Conservation (phyloP, 2,329 filamentous ascomycete genomes). For the Claviceps africana region DNA sequence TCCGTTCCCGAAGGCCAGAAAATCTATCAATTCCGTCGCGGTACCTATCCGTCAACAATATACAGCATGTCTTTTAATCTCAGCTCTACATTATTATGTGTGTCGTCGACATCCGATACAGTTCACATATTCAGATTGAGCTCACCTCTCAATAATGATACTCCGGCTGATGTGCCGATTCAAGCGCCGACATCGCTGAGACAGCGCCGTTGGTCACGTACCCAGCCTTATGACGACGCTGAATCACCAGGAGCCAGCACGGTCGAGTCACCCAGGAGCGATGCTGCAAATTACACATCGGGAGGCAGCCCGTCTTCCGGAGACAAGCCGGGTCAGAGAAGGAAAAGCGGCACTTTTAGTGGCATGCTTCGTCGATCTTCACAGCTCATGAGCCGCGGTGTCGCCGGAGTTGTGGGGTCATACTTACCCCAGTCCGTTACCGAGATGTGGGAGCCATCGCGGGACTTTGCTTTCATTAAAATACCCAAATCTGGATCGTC, state of each 20-base stretch:
- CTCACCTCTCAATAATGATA: slow-evolving; percentile 27
- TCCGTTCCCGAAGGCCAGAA: slow-evolving; percentile 83
- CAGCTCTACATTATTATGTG: slow-evolving; percentile 80
- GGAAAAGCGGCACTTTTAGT: slow-evolving; percentile 64
- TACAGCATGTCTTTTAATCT: slow-evolving; percentile 99
- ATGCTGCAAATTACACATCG: slow-evolving; percentile 25
- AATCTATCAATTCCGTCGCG: slow-evolving; percentile 87
- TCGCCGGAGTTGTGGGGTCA: slow-evolving; percentile 78
- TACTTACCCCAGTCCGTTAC: slow-evolving; percentile 89
- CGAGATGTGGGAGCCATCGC: slow-evolving; percentile 91
- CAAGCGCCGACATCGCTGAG: slow-evolving; percentile 27
- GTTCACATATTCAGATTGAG: slow-evolving; percentile 87
- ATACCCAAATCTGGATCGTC: slow-evolving; percentile 48
- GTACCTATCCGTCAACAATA: slow-evolving; percentile 89
- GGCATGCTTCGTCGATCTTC: slow-evolving; percentile 89
- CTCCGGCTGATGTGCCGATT: slow-evolving; percentile 21
- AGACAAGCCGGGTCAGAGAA: slow-evolving; percentile 22
- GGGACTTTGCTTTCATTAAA: slow-evolving; percentile 95
- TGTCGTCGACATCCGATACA: slow-evolving; percentile 91
- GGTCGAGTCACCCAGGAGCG: slow-evolving; percentile 39
- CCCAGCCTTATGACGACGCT: slow-evolving; percentile 35
- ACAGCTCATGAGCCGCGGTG: slow-evolving; percentile 77
- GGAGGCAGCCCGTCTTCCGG: slow-evolving; percentile 14
- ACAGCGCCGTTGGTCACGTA: slow-evolving; percentile 38
- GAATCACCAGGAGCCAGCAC: slow-evolving; percentile 29